Base-by-base conservation (phyloP, 2,329 filamentous ascomycete species). In the Phaeosphaeria sp. region DNA sequence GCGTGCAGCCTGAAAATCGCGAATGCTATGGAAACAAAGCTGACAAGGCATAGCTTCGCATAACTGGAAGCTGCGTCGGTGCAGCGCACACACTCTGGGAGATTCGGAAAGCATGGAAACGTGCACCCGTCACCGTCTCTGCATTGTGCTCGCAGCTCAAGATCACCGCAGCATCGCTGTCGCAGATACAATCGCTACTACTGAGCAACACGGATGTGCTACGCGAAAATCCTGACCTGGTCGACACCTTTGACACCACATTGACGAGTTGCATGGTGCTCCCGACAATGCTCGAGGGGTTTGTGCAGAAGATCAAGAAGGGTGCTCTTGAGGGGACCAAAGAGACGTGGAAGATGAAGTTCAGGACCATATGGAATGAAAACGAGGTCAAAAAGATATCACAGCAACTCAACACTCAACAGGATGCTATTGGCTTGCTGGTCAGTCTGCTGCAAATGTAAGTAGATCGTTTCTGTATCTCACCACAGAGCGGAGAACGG, bases 291-390 rank as follows among this genome's bases (percentile, higher is more conserved):
- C 57, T 71, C 0, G 63, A 69, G 2, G 55, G 59, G 15, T 59
- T 56, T 15, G 58, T 71, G 51, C 40, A 53, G 11, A 53, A 48
- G 33, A 60, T 69, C 25, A 48, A 36, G 6, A 54, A 49, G 20
- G 47, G 45, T 13, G 36, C 58, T 5, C 40, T 59, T 7, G 27
- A 44, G 15, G 49, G 43, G 1, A 49, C 48, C n/a, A 52, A 44
- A 36, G 25, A 22, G n/a, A 56, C 52, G 5, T 65, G 63, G 66
- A 64, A 61, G 49, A 48, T 42, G 18, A 52, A 56, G 22, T 60
- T 64, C 42, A 58, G 57, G 39, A 64, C 59, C n/a, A 53, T 66
- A 13, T 68, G 65, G 64, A 68, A 64, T 36, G 67, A 68, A 18
- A 46, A 55, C 27, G 57, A 61, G 33, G 60, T 67, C 49, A 61